A percentile compares a stretch with the other conserved stretches of the same genome.
phyloP scores from a whole-genome alignment of 2,329 filamentous ascomycete species.

The Epichloe brachyelytri region DNA sequence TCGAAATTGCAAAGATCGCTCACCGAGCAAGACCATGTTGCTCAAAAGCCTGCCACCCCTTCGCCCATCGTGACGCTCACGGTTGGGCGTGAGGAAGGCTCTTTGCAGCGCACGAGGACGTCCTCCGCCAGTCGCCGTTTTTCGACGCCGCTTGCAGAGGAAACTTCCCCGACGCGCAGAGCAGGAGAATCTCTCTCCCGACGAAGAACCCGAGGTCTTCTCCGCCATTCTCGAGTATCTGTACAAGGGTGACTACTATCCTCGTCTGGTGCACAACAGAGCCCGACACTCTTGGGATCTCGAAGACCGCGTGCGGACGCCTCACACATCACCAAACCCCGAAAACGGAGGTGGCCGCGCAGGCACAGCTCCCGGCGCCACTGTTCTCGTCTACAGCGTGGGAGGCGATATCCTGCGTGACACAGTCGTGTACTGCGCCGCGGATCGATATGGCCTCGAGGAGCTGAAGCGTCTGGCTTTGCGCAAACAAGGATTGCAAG shows the following conservation, averaged over 20 bases:
- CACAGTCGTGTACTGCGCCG: slow-evolving; percentile 88
- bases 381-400: slow-evolving; percentile 59
- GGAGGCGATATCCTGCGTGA: slow-evolving; percentile 74
- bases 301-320: slow-evolving; percentile 46
- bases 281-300: slow-evolving; percentile 79
- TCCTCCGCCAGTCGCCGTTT: slow-evolving; percentile 74
- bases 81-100: slow-evolving; percentile 72
- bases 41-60: slow-evolving; percentile 19
- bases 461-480: slow-evolving; percentile 85
- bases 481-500: slow-evolving; percentile 88
- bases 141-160: slow-evolving; percentile 61
- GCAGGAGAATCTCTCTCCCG: slow-evolving; percentile 61
- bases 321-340: slow-evolving; percentile 39
- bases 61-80: slow-evolving; percentile 77
- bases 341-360: slow-evolving; percentile 32
- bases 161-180: slow-evolving; percentile 62
- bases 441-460: slow-evolving; percentile 80
- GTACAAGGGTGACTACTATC: slow-evolving; percentile 94
- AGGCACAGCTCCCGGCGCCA: slow-evolving; percentile 35
- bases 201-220: slow-evolving; percentile 82
- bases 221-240: slow-evolving; percentile 91
- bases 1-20: slow-evolving; percentile 78
- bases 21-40: slow-evolving; percentile 37
- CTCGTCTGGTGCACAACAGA: slow-evolving; percentile 77
- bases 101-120: slow-evolving; percentile 91